Conservation (phyloP, 306 rosid species). For the Sicyos baderoa region DNA sequence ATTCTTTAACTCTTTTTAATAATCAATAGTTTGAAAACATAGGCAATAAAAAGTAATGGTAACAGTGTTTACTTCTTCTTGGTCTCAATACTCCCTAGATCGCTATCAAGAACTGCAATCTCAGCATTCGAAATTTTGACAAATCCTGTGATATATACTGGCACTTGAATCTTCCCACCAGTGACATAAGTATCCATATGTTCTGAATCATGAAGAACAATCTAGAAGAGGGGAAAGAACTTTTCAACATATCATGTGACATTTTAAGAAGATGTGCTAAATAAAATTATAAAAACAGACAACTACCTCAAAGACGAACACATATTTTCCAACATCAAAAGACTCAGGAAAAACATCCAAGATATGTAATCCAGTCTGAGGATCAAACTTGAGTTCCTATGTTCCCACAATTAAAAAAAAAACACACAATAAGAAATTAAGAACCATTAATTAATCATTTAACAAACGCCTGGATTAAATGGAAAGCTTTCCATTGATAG, state of each 20-base stretch:
- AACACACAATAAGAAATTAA: not conserved
- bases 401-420: conserved; percentile 3
- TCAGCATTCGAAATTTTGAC: conserved; percentile 61
- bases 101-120: conserved; percentile 78
- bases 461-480: conserved; percentile 13
- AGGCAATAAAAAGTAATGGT: not conserved
- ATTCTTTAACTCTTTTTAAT: not conserved
- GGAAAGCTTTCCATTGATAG: not conserved
- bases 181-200: conserved; percentile 49
- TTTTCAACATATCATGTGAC: not conserved
- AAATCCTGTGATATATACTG: conserved; percentile 61
- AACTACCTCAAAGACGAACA: conserved; percentile 76
- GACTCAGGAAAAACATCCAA: conserved; percentile 50
- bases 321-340: conserved; percentile 64
- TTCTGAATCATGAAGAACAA: conserved; percentile 50
- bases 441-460: not conserved
- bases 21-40: conserved; percentile 11
- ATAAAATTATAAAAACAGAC: not conserved
- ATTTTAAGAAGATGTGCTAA: not conserved
- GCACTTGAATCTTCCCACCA: conserved; percentile 74
- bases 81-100: conserved; percentile 77
- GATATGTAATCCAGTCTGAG: conserved; percentile 47
- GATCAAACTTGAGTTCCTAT: conserved; percentile 76
- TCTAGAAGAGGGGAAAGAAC: conserved; percentile 40
- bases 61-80: conserved; percentile 53